These are phyloP conservation scores for Rubroshorea leprosula DNA, from an alignment of 345 rosid species.

Conservation along the genomic window DNA sequence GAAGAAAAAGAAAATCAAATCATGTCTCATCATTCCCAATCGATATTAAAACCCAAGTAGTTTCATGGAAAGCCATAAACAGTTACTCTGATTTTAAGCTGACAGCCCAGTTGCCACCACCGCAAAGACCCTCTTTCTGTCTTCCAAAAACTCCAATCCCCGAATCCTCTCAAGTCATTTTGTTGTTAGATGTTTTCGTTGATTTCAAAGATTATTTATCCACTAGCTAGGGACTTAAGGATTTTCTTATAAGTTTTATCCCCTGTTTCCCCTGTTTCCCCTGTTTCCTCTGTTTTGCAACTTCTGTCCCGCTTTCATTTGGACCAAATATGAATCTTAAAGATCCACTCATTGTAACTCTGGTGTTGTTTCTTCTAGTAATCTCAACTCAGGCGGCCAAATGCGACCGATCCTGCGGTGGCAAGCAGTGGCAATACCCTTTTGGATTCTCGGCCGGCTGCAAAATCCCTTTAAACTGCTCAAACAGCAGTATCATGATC, in stretches of 20 bases:
- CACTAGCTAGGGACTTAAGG: background rate
- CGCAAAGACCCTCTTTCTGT: background rate
- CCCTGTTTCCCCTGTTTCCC: background rate
- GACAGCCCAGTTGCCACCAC: background rate
- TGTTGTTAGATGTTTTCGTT: background rate
- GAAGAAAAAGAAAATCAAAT: background rate
- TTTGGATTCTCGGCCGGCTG: conserved; percentile 57
- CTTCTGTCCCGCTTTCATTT: too few relatives aligned
- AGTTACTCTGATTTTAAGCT: background rate
- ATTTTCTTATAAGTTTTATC: background rate
- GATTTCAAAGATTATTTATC: too few relatives aligned
- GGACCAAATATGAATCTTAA: background rate
- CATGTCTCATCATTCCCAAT: background rate
- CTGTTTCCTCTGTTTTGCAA: too few relatives aligned
- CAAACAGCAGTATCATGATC: conserved; percentile 15
- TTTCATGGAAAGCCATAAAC: background rate
- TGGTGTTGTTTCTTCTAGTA: conserved; percentile 1
- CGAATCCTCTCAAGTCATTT: background rate
- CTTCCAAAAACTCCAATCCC: conserved; percentile 3
- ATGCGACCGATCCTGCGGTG: conserved; percentile 37
- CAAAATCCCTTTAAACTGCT: conserved; percentile 46
- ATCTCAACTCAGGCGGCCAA: conserved; percentile 11
- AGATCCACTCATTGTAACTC: conserved; percentile 4
- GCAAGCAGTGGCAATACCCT: conserved; percentile 31
- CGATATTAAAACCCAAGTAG: background rate